These are phyloP conservation scores for Saccharomyces hybrid DNA, from an alignment of 1,139 yeast species.

Conservation along the genomic window DNA sequence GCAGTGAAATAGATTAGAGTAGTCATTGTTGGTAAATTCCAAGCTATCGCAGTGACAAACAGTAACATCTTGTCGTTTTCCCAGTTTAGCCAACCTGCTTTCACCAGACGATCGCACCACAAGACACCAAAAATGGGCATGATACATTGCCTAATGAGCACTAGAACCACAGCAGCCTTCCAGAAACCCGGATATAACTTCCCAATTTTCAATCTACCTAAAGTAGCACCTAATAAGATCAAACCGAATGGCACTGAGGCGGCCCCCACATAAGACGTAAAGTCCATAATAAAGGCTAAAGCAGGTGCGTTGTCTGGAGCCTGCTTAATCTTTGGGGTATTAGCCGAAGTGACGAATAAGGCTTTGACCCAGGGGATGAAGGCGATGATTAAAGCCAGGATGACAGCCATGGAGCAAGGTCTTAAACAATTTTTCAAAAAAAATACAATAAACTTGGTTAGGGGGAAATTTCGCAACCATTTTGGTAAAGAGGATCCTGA, in stretches of 20 bases:
- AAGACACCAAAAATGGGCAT: conserved; percentile 58
- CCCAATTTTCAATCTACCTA: conserved; percentile 59
- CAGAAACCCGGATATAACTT: conserved; percentile 63
- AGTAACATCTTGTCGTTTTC: conserved; percentile 49
- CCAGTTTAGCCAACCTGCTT: conserved; percentile 42
- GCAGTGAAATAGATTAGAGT: conserved; percentile 68
- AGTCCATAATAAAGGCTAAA: conserved; percentile 74
- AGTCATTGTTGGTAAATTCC: conserved; percentile 67
- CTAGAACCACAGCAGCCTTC: conserved; percentile 46
- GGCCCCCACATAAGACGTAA: conserved; percentile 67
- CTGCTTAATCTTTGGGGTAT: conserved; percentile 32
- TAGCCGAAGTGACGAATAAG: conserved; percentile 43
- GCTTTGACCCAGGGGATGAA: conserved; percentile 79
- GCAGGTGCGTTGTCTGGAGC: conserved; percentile 88
- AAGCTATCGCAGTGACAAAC: conserved; percentile 61
- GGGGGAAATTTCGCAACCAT: conserved; percentile 6
- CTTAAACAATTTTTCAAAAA: conserved; percentile 47
- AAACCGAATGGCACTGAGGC: conserved; percentile 89
- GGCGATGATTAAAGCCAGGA: conserved; percentile 51
- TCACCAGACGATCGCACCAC: conserved; percentile 43
- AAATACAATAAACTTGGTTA: conserved; percentile 14
- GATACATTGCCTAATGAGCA: conserved; percentile 42
- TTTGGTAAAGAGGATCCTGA: conserved; percentile 9
- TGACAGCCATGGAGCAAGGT: conserved; percentile 54
- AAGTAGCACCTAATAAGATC: conserved; percentile 74